phyloP scores from a whole-genome alignment of 345 rosid species.

The Brassica napus region DNA sequence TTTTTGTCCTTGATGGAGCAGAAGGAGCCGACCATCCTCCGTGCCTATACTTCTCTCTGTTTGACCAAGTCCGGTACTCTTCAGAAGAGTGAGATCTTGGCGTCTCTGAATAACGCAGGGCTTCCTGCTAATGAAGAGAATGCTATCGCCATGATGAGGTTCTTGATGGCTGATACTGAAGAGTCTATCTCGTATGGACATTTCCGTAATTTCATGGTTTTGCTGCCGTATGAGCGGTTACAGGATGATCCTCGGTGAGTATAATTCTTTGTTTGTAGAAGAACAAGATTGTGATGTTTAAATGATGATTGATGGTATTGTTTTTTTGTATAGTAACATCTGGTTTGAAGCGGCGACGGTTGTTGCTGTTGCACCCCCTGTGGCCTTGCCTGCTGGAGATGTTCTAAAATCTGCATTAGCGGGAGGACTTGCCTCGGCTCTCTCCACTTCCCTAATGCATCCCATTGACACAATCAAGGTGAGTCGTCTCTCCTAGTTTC shows the following conservation, averaged over 20 bases:
- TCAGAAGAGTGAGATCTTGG: conserved; percentile 92
- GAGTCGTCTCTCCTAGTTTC: too few relatives aligned
- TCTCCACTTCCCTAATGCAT: conserved; percentile 81
- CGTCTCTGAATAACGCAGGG: conserved; percentile 82
- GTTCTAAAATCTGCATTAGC: conserved; percentile 95
- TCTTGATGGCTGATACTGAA: conserved; percentile 82
- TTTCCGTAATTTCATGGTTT: conserved; percentile 94
- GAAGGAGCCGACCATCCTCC: conserved; percentile 94
- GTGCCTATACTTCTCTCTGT: conserved; percentile 97
- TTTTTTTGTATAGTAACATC: conserved; percentile 57
- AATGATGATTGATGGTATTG: conserved; percentile 11
- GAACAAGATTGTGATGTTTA: not conserved
- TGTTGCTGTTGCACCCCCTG: conserved; percentile 94
- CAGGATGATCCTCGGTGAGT: conserved; percentile 95
- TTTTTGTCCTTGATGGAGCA: conserved; percentile 98
- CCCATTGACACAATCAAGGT: conserved; percentile 94
- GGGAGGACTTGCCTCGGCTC: conserved; percentile 94
- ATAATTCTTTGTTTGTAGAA: conserved; percentile 4
- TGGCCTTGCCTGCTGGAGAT: conserved; percentile 82
- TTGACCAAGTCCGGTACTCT: conserved; percentile 94
- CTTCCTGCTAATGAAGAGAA: conserved; percentile 98
- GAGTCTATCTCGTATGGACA: conserved; percentile 97
- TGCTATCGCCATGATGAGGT: conserved; percentile 96
- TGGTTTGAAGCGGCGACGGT: conserved; percentile 99
- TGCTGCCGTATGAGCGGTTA: conserved; percentile 85